Evolutionary conservation across 1,284 basidiomycete genomes (phyloP).

Genomic region (Tetrapyrgos nigripes): DNA sequence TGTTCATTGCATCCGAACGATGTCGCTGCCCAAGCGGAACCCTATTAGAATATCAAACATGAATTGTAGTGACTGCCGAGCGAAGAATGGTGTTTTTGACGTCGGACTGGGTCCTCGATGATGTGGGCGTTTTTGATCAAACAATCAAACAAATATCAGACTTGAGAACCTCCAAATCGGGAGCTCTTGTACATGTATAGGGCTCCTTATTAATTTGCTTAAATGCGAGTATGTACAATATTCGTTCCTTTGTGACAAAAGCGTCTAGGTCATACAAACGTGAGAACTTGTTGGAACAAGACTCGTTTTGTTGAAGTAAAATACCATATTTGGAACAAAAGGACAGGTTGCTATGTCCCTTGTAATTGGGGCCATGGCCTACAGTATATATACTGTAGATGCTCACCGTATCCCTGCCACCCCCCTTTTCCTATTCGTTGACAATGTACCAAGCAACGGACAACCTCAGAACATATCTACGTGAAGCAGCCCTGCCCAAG

Average conservation of each 20-base stretch:
- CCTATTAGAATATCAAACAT: slow-evolving; percentile 75
- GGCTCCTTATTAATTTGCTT: too few species aligned
- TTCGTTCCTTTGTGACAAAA: too few species aligned
- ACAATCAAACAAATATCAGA: not conserved
- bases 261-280: too few species aligned
- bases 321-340: too few species aligned
- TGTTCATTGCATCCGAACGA: slow-evolving; percentile 63
- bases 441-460: slow-evolving; percentile 37
- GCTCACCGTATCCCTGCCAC: not conserved
- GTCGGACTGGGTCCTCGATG: not conserved
- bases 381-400: too few species aligned
- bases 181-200: too few species aligned
- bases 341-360: too few species aligned
- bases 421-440: not conserved
- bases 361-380: too few species aligned
- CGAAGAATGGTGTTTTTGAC: slow-evolving; percentile 36
- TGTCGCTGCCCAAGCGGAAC: slow-evolving; percentile 74
- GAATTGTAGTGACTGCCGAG: slow-evolving; percentile 62
- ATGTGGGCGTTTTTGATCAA: not conserved
- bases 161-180: too few species aligned
- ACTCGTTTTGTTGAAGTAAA: too few species aligned
- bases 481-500: slow-evolving; percentile 51
- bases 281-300: too few species aligned
- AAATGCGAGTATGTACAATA: too few species aligned
- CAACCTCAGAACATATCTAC: slow-evolving; percentile 55